Evolutionary conservation across 306 rosid species (phyloP).

Genomic region (Bauhinia variegata): DNA sequence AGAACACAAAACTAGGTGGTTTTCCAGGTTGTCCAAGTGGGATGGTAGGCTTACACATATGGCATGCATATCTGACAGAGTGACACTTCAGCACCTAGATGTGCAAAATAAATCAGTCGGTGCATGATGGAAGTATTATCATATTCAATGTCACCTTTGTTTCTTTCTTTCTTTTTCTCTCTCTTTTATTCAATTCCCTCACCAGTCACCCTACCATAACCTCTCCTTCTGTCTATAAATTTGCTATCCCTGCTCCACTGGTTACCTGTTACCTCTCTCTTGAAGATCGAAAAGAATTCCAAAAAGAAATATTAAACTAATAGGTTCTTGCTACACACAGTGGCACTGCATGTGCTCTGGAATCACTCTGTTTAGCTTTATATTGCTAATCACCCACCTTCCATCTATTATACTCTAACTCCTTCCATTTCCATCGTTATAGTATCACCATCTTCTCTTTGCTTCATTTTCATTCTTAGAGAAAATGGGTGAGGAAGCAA

Average conservation of each 20-base stretch:
- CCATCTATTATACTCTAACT: constrained; percentile 39
- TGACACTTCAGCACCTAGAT: too few relatives aligned
- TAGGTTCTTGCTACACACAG: constrained; percentile 48
- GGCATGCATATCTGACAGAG: too few relatives aligned
- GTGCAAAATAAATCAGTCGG: too few relatives aligned
- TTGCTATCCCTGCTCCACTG: constrained; percentile 51
- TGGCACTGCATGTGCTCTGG: constrained; percentile 74
- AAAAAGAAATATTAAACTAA: constrained; percentile 52
- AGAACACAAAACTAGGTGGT: too few relatives aligned
- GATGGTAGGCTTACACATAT: too few relatives aligned
- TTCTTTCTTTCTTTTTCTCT: too few relatives aligned
- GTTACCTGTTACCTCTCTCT: constrained; percentile 40
- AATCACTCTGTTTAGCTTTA: constrained; percentile 56
- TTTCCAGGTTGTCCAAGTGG: too few relatives aligned
- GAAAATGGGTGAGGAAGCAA: constrained; percentile 76
- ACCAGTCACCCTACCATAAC: neutral
- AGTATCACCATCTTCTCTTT: constrained; percentile 34
- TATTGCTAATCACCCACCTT: constrained; percentile 38
- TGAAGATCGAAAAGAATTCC: constrained; percentile 42
- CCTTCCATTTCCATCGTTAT: constrained; percentile 35
- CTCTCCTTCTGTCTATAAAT: constrained; percentile 55
- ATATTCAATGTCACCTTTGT: too few relatives aligned
- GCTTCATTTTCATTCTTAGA: constrained; percentile 17
- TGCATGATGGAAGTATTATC: too few relatives aligned
- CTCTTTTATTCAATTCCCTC: constrained; percentile 17